A percentile compares a stretch with the other conserved stretches of the same genome.
phyloP scores from a whole-genome alignment of 2,329 filamentous ascomycete species.

The Didymella lethalis region DNA sequence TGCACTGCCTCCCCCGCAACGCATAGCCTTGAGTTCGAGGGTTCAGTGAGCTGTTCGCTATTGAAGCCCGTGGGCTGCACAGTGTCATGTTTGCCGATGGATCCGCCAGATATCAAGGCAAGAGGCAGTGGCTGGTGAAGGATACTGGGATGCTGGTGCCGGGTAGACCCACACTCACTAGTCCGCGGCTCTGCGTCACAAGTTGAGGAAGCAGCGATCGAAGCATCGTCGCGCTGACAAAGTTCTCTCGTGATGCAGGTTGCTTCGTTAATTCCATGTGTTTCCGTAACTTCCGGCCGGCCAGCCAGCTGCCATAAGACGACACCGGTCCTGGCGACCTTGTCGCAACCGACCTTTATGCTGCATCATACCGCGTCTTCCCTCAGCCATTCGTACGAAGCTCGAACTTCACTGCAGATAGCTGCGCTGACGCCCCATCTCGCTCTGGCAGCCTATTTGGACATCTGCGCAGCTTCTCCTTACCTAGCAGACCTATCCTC shows the following conservation, averaged over 20 bases:
- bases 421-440: slow-evolving; percentile 4
- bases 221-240: slow-evolving; percentile 38
- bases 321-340: slow-evolving; percentile 17
- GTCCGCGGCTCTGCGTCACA: slow-evolving; percentile 13
- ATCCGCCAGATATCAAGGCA: slow-evolving; percentile 1
- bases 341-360: slow-evolving; percentile 2
- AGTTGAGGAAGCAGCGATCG: slow-evolving; percentile 29
- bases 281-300: slow-evolving; percentile 43
- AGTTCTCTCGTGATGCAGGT: slow-evolving; percentile 32
- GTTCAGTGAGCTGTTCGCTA: not conserved
- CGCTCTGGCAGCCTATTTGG: slow-evolving; percentile 3
- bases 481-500: slow-evolving; percentile 1
- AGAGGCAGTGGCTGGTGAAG: slow-evolving; percentile 6
- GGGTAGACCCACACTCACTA: slow-evolving; percentile 19
- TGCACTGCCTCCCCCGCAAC: slow-evolving; percentile 7
- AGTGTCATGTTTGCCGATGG: slow-evolving; percentile 5
- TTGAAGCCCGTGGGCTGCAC: not conserved
- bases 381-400: slow-evolving; percentile 13
- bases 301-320: slow-evolving; percentile 23
- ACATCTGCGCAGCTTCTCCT: not conserved
- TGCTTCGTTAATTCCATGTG: slow-evolving; percentile 7
- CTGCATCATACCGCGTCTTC: slow-evolving; percentile 1
- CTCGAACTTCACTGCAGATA: slow-evolving; percentile 4
- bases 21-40: not conserved
- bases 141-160: not conserved